These are phyloP conservation scores for Mrakiaceae sp. DNA, from an alignment of 1,284 basidiomycete genomes.

Conservation along the genomic window DNA sequence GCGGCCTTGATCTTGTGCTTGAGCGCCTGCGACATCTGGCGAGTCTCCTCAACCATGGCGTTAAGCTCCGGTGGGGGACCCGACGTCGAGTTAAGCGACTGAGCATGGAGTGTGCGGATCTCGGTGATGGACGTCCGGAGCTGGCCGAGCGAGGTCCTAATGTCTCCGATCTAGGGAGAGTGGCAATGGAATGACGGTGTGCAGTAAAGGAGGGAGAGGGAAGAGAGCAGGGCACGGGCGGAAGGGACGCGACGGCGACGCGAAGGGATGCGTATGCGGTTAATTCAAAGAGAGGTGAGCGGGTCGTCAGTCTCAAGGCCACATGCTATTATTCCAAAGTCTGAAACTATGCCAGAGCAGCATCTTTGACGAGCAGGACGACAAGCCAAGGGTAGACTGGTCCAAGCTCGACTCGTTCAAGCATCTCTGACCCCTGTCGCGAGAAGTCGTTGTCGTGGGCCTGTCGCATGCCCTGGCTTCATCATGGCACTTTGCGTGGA, in stretches of 20 bases:
- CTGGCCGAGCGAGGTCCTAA: slow-evolving; percentile 6
- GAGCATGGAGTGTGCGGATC: slow-evolving; percentile 18
- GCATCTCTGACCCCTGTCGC: too few relatives aligned
- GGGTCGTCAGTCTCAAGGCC: too few relatives aligned
- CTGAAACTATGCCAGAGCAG: neutral
- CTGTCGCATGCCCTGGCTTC: too few relatives aligned
- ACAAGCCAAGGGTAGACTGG: neutral
- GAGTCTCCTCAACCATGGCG: slow-evolving; percentile 68
- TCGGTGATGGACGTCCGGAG: slow-evolving; percentile 10
- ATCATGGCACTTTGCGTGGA: neutral
- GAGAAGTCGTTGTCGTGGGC: too few relatives aligned
- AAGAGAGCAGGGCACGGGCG: neutral
- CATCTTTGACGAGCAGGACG: neutral
- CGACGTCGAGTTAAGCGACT: slow-evolving; percentile 31
- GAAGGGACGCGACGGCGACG: neutral
- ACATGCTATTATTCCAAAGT: neutral
- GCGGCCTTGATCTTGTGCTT: slow-evolving; percentile 69
- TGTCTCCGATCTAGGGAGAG: slow-evolving; percentile 11
- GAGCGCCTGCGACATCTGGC: slow-evolving; percentile 56
- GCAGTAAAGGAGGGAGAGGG: neutral
- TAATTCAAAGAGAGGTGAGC: too few relatives aligned
- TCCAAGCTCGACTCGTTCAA: neutral
- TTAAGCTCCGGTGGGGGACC: slow-evolving; percentile 34
- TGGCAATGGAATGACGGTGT: neutral
- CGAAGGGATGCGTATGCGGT: neutral